Conservation (phyloP, 306 rosid species). For the Fragaria nilgerrensis region DNA sequence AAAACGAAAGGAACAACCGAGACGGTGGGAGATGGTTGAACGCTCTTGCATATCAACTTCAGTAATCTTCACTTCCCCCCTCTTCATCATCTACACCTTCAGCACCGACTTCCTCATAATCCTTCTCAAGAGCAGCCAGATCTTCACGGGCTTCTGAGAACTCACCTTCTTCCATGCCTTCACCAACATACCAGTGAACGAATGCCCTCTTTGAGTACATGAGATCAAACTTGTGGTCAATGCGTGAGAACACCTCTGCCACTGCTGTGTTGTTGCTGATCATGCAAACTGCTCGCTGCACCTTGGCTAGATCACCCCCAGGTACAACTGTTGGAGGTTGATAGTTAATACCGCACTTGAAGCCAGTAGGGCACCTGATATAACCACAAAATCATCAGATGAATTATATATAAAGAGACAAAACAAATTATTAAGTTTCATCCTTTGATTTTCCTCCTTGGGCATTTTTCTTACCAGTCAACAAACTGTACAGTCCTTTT, state of each 20-base stretch:
- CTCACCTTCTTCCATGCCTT: constrained; percentile 99
- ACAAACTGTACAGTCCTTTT: constrained; percentile 97
- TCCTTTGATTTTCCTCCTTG: background rate
- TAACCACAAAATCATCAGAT: background rate
- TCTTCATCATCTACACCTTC: constrained; percentile 93
- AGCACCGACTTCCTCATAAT: constrained; percentile 97
- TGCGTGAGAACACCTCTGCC: constrained; percentile 98
- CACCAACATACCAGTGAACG: constrained; percentile 98
- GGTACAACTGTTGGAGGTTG: constrained; percentile 99
- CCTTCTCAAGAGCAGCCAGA: constrained; percentile 99
- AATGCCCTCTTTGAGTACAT: constrained; percentile 99
- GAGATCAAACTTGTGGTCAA: constrained; percentile 94
- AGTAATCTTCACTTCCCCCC: constrained; percentile 66
- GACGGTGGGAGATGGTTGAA: constrained; percentile 25
- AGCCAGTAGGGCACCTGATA: constrained; percentile 96
- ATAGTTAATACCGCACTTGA: constrained; percentile 96
- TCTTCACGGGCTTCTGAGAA: constrained; percentile 99
- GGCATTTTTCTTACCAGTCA: constrained; percentile 63
- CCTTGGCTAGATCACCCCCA: constrained; percentile 91
- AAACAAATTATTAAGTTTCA: background rate
- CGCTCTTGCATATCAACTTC: constrained; percentile 24
- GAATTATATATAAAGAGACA: background rate
- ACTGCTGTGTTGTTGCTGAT: constrained; percentile 99
- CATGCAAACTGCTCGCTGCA: constrained; percentile 98
- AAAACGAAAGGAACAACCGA: constrained; percentile 27